Conservation (phyloP, 169 alveolate genomes). For the Plasmodium adleri region DNA sequence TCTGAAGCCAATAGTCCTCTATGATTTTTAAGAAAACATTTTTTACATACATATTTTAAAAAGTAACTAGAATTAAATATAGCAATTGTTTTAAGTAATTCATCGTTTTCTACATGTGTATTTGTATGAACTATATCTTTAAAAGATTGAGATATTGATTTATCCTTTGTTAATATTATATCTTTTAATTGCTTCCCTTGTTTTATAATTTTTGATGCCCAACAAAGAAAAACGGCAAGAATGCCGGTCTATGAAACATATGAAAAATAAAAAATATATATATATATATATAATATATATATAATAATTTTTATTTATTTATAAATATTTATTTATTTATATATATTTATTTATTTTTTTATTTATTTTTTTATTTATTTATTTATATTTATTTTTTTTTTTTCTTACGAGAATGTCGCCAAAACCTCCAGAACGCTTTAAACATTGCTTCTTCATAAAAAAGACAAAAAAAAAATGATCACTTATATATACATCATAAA, state of each 20-base stretch:
- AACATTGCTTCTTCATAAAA: conserved; percentile 11
- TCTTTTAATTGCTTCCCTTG: too few species aligned
- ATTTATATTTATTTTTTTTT: neutral
- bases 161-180: conserved; percentile 71
- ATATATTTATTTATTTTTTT: neutral
- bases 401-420: conserved; percentile 43
- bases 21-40: conserved; percentile 62
- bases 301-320: too few species aligned
- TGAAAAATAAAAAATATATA: neutral
- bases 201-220: conserved; percentile 80
- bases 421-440: conserved; percentile 47
- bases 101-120: conserved; percentile 78
- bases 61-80: conserved; percentile 75
- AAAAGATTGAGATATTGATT: conserved; percentile 83
- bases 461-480: conserved; percentile 45
- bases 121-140: conserved; percentile 90
- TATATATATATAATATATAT: neutral
- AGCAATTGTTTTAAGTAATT: conserved; percentile 65
- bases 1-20: conserved; percentile 80
- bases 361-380: neutral
- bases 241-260: conserved; percentile 85
- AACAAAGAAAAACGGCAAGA: conserved; percentile 81
- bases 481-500: conserved; percentile 35
- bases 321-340: neutral
- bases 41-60: conserved; percentile 71